A percentile compares a stretch with the other conserved stretches of the same genome.
These are phyloP conservation scores for Oryza meridionalis DNA, from an alignment of 176 grass and related monocot species.

Conservation along the genomic window DNA sequence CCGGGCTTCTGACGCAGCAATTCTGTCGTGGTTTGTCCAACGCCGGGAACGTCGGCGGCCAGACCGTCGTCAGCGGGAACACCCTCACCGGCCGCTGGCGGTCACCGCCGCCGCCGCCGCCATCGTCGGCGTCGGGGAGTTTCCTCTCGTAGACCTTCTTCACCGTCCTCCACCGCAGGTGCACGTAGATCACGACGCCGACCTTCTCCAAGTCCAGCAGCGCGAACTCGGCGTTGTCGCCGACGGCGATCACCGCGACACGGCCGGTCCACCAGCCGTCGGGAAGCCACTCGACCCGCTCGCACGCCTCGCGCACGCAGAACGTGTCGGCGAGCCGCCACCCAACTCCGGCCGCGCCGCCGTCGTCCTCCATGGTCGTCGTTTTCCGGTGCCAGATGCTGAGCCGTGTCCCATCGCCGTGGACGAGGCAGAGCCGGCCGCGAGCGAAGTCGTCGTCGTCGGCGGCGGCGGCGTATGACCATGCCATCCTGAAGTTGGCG, in stretches of 20 bases:
- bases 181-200: neutral
- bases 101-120: too few relatives aligned
- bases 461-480: neutral
- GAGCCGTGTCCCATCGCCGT: neutral
- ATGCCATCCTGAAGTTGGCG: too few relatives aligned
- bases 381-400: neutral
- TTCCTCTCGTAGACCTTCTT: conserved; percentile 23
- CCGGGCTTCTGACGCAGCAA: too few relatives aligned
- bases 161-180: conserved; percentile 7
- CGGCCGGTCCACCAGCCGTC: too few relatives aligned
- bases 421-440: conserved; percentile 6
- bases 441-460: neutral
- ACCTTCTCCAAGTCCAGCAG: neutral
- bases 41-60: conserved; percentile 9
- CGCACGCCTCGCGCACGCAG: conserved; percentile 12
- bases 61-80: neutral
- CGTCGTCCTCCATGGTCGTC: neutral
- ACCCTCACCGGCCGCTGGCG: neutral
- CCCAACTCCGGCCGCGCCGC: neutral
- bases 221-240: conserved; percentile 8
- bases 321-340: neutral
- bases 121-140: too few relatives aligned
- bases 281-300: neutral
- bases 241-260: neutral
- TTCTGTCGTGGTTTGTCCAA: too few relatives aligned